These are phyloP conservation scores for Cryptococcus maquisensis DNA, from an alignment of 1,284 basidiomycete genomes.

Conservation along the genomic window DNA sequence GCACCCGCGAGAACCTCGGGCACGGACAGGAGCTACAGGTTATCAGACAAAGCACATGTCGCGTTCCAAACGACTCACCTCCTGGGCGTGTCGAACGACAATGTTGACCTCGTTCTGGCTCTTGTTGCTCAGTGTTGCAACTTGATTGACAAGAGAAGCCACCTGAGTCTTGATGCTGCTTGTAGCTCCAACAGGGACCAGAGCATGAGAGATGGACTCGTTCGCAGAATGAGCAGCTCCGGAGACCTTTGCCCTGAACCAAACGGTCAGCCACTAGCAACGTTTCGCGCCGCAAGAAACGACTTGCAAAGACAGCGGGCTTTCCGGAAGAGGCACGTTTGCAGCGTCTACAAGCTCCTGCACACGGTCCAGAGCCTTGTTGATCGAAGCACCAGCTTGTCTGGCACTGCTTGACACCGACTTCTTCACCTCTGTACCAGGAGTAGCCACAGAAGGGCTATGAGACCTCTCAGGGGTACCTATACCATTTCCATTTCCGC, in stretches of 20 bases:
- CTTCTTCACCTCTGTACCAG: slow-evolving; percentile 21
- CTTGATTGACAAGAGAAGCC: not conserved
- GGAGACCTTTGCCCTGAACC: not conserved
- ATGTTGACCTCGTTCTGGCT: slow-evolving; percentile 16
- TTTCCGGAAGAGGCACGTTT: slow-evolving; percentile 38
- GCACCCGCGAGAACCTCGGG: slow-evolving; percentile 29
- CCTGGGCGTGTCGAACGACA: slow-evolving; percentile 24
- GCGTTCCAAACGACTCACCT: slow-evolving; percentile 13
- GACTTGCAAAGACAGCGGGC: slow-evolving; percentile 29
- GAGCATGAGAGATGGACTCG: slow-evolving; percentile 13
- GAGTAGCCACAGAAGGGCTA: slow-evolving; percentile 9
- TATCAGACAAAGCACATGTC: not conserved
- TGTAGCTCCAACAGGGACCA: slow-evolving; percentile 10
- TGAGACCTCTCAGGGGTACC: slow-evolving; percentile 20
- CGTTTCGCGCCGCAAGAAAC: not conserved
- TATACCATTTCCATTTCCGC: slow-evolving; percentile 1
- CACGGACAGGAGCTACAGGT: slow-evolving; percentile 28
- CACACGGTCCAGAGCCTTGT: slow-evolving; percentile 30
- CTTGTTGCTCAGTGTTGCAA: slow-evolving; percentile 14
- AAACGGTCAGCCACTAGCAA: not conserved
- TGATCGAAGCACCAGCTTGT: slow-evolving; percentile 29
- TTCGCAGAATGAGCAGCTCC: slow-evolving; percentile 4
- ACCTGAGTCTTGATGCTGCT: not conserved
- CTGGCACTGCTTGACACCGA: not conserved
- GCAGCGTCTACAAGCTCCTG: slow-evolving; percentile 31